phyloP scores from a whole-genome alignment of 495 filamentous ascomycete species.

The Lasiosphaeria ovina region DNA sequence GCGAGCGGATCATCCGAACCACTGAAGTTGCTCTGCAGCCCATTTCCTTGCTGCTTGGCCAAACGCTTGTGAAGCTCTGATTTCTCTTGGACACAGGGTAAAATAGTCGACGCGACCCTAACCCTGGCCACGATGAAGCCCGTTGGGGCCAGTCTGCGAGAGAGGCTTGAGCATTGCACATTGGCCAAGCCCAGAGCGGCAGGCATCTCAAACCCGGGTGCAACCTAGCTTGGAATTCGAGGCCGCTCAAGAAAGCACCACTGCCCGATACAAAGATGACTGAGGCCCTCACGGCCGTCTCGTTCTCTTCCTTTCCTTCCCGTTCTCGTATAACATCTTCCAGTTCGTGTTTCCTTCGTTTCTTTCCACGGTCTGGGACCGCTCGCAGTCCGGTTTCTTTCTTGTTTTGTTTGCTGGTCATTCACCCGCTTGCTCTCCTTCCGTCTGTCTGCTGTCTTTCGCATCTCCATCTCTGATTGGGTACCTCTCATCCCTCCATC shows the following conservation, averaged over 20 bases:
- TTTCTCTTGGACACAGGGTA: neutral
- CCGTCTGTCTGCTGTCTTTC: neutral
- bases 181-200: neutral
- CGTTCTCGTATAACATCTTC: slow-evolving; percentile 17
- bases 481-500: neutral
- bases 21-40: neutral
- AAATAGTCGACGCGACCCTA: neutral
- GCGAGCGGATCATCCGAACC: neutral
- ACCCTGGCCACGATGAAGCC: neutral
- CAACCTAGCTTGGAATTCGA: neutral
- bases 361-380: slow-evolving; percentile 26
- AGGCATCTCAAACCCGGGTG: neutral
- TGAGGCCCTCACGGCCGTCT: neutral
- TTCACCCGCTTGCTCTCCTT: slow-evolving; percentile 5
- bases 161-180: neutral
- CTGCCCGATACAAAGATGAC: slow-evolving; percentile 8
- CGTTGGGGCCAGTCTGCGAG: neutral
- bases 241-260: neutral
- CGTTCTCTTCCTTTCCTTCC: slow-evolving; percentile 4
- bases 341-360: slow-evolving; percentile 7
- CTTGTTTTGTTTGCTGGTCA: slow-evolving; percentile 7
- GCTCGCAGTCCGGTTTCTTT: slow-evolving; percentile 12
- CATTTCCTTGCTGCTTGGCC: neutral
- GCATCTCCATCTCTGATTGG: neutral
- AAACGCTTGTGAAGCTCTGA: slow-evolving; percentile 1